Evolutionary conservation across 768 basidiomycete species (phyloP), one percentile per base, ranked within the genome.

Genomic region (Boletus bicolor): DNA sequence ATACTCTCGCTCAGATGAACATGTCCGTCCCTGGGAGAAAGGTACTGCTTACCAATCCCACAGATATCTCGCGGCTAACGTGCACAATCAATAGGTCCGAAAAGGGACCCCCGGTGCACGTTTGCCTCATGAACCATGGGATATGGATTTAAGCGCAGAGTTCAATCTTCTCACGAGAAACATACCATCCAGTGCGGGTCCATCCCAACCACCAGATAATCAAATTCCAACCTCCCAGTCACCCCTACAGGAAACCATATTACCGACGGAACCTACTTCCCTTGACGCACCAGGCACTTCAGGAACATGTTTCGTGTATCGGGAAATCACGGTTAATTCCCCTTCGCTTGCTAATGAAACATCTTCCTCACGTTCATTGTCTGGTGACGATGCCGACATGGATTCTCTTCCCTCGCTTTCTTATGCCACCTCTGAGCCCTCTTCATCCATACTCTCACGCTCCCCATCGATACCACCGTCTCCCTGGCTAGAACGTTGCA

Each of bases 41-140:
- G 72, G 78, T 78, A 55, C 46, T 53, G 54, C 19, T 41, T 26
- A n/a, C 35, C 30, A 21, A 36, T 36, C 39, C 7, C 4, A 24
- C 10, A 17, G 17, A 19, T 7, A 8, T 14, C 9, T 19, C 48
- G 6, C 9, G 4, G 6, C 44, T 51, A 10, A 55, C 45, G 12
- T 19, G 41, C 14, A 21, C 28, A 21, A 14, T 44, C 4, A 51
- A 55, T 46, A 78, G 77, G 65, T 72, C 47, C 73, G 74, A 43
- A 77, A 73, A 47, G 77, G 77, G 6, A 72, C 69, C 3, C 73
- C 76, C 8, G 77, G 77, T 15, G 77, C 77, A 43, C 74, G 68
- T 19, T 57, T 78, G 44, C 77, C 77, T 10, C 67, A 76, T 36
- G 77, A 78, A 38, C 77, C 77, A 26, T 78, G 77, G 77, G 55